Conservation (phyloP, 257 asterid genomes). For the Hygrophila difformis region DNA sequence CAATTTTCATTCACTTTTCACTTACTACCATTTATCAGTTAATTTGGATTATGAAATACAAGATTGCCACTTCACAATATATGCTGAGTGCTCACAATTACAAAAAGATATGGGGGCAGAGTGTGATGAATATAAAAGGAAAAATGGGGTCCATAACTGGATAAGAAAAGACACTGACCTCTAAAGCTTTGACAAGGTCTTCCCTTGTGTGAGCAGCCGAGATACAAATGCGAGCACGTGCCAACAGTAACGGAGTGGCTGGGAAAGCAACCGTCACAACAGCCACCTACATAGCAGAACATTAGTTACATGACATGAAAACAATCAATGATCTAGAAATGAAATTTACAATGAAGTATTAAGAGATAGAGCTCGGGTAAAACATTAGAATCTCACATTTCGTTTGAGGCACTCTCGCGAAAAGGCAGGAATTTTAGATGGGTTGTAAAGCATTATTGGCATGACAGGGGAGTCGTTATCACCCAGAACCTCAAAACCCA, state of each 20-base stretch:
- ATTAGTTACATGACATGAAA: not conserved
- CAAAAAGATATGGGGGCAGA: not conserved
- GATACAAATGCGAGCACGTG: slow-evolving; percentile 93
- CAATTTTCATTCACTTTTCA: too few species aligned
- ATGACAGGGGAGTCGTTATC: slow-evolving; percentile 97
- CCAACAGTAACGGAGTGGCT: slow-evolving; percentile 91
- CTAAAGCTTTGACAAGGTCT: slow-evolving; percentile 82
- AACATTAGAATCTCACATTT: slow-evolving; percentile 31
- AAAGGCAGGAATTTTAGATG: slow-evolving; percentile 94
- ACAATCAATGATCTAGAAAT: not conserved
- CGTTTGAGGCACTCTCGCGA: slow-evolving; percentile 92
- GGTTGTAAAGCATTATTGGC: slow-evolving; percentile 98
- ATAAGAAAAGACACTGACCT: slow-evolving; percentile 31
- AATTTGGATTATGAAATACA: too few species aligned
- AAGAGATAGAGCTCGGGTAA: not conserved
- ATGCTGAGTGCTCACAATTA: not conserved
- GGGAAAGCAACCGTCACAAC: slow-evolving; percentile 97
- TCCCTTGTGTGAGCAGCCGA: slow-evolving; percentile 95
- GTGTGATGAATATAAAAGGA: not conserved
- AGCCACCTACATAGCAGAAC: slow-evolving; percentile 53
- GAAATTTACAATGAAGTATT: not conserved
- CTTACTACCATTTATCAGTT: too few species aligned
- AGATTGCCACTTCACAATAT: too few species aligned
- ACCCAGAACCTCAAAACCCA: slow-evolving; percentile 98
- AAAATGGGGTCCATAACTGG: not conserved